These are phyloP conservation scores for Aphanomyces invadans DNA, from an alignment of 352 stramenopile species.

Conservation along the genomic window DNA sequence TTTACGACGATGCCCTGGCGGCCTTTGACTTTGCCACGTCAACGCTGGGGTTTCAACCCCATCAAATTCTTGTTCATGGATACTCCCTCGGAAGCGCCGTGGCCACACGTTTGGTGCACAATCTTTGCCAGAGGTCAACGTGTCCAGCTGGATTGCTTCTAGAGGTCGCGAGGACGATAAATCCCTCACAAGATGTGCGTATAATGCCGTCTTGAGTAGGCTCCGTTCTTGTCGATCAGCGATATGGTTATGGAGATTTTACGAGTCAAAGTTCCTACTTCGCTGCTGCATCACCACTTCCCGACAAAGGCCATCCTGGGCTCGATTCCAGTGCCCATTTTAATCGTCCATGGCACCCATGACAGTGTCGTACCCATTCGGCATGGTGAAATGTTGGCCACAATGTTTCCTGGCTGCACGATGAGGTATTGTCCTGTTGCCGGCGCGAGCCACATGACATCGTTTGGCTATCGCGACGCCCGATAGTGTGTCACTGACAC, in stretches of 20 bases:
- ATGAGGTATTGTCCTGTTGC: conserved; percentile 10
- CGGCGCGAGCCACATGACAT: conserved; percentile 7
- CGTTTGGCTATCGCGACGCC: neutral
- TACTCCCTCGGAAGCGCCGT: conserved; percentile 21
- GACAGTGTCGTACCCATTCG: conserved; percentile 15
- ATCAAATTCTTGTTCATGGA: conserved; percentile 13
- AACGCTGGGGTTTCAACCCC: neutral
- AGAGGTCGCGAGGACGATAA: neutral
- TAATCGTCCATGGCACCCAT: conserved; percentile 15
- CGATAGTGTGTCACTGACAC: neutral
- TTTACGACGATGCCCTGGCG: conserved; percentile 16
- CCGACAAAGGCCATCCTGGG: conserved; percentile 16
- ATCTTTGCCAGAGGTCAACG: neutral
- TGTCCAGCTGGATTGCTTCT: conserved; percentile 13
- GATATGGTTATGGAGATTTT: conserved; percentile 1
- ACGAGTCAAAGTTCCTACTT: neutral
- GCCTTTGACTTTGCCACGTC: neutral
- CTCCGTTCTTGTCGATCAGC: conserved; percentile 10
- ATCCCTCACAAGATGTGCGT: no score
- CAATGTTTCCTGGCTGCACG: neutral
- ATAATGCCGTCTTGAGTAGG: neutral
- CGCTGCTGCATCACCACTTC: conserved; percentile 11
- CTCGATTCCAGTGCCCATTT: neutral
- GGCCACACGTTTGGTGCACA: conserved; percentile 15
- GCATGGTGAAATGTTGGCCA: neutral